Conservation (phyloP, 805 yeast genomes). For the Yamadazyma kitorensis region DNA sequence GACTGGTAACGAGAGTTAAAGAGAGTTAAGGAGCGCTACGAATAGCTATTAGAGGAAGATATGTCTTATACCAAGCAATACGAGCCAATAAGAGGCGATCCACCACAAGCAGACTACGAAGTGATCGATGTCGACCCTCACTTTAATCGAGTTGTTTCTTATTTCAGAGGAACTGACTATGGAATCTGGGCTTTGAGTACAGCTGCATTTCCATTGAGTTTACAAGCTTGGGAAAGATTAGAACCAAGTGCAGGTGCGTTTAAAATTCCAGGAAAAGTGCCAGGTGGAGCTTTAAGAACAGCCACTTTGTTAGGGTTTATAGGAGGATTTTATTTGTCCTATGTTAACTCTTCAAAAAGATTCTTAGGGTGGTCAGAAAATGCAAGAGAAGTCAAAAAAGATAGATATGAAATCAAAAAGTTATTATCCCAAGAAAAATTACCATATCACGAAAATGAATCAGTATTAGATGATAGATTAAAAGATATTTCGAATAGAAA, state of each 20-base stretch:
- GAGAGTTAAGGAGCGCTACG: too few relatives aligned
- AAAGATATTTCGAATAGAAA: conserved; percentile 76
- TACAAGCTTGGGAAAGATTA: conserved; percentile 41
- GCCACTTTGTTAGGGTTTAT: conserved; percentile 60
- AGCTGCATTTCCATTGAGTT: conserved; percentile 41
- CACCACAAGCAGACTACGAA: conserved; percentile 40
- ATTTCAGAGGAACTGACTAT: conserved; percentile 68
- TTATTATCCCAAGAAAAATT: conserved; percentile 61
- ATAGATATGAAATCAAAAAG: conserved; percentile 69
- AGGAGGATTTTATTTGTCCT: conserved; percentile 75
- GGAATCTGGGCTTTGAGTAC: conserved; percentile 43
- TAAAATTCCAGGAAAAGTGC: conserved; percentile 48
- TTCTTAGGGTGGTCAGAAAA: conserved; percentile 81
- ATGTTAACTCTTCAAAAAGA: conserved; percentile 63
- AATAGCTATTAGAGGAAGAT: too few relatives aligned
- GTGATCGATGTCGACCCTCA: conserved; percentile 78
- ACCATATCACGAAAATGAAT: conserved; percentile 63
- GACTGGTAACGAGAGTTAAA: not conserved
- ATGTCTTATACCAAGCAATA: conserved; percentile 41
- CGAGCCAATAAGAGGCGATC: conserved; percentile 40
- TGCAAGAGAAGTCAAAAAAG: conserved; percentile 63
- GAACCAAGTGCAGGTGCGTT: conserved; percentile 42
- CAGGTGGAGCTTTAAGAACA: conserved; percentile 55
- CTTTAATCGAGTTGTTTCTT: conserved; percentile 66
- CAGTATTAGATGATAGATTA: conserved; percentile 57